Evolutionary conservation across 192 early-diverging fungal species (phyloP), one percentile per base, ranked within the genome.

Genomic region (Entomortierella beljakovae): DNA sequence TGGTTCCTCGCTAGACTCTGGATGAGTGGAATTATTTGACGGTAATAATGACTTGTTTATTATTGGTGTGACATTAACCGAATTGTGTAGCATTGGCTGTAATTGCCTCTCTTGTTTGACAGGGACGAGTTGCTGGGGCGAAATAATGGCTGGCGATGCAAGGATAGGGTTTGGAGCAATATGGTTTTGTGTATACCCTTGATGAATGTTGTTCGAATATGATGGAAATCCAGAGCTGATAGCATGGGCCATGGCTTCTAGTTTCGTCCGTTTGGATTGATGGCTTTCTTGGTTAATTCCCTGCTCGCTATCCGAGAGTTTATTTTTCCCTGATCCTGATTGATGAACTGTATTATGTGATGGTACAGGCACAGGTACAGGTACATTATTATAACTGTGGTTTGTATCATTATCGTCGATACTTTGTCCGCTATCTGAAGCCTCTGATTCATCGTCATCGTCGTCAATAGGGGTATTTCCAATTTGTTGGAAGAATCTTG

Each of bases 401-500:
- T 15, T 10, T 11, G 11, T 5, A 46, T 46, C 37, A 38, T 13
- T 38, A n/a, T n/a, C n/a, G n/a, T n/a, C n/a, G n/a, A n/a, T n/a
- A n/a, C n/a, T n/a, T n/a, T n/a, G n/a, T n/a, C n/a, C n/a, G n/a
- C n/a, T n/a, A n/a, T n/a, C n/a, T n/a, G n/a, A n/a, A n/a, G n/a
- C n/a, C n/a, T n/a, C n/a, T n/a, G n/a, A n/a, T n/a, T n/a, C n/a
- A n/a, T n/a, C n/a, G n/a, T n/a, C 60, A 26, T 71, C 70, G 20
- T 76, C 73, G 31, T 76, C 73, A 43, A 64, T 42, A 4, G 61
- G 59, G 4, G 61, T 32, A 37, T 53, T 64, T 32, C 75, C 75
- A 59, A 79, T 79, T 57, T 79, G 66, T 29, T 79, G 67, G 50
- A 79, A 79, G 62, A 79, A 68, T 48, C 61, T 64, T 2, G 75